These are phyloP conservation scores for Raddia distichophylla DNA, from an alignment of 176 grass and related monocot genomes.

Conservation along the genomic window DNA sequence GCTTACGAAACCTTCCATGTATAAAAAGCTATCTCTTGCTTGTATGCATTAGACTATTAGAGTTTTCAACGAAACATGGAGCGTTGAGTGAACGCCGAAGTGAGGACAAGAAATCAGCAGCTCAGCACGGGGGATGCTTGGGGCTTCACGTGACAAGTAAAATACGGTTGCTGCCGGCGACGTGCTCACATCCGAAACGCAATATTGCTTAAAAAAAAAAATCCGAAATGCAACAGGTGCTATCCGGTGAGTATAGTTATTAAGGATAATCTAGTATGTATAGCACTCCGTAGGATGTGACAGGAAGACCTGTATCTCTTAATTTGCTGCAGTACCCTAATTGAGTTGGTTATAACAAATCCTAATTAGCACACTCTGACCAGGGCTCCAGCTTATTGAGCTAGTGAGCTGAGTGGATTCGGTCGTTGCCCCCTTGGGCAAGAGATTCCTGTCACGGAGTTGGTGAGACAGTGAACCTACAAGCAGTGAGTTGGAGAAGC, in stretches of 20 bases:
- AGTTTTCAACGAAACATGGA: background rate
- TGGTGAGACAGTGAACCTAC: background rate
- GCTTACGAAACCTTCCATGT: no score
- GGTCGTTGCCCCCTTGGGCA: background rate
- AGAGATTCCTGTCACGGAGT: slow-evolving; percentile 5
- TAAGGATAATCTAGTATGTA: background rate
- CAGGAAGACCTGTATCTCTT: background rate
- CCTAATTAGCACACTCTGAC: background rate
- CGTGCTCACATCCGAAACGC: background rate
- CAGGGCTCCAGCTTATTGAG: background rate
- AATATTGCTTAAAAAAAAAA: no score
- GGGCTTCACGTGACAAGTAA: background rate
- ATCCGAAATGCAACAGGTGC: background rate
- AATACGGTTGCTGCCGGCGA: background rate
- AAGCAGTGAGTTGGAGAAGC: background rate
- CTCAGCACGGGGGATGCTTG: background rate
- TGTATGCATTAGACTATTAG: background rate
- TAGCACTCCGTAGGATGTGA: background rate
- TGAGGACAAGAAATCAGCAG: background rate
- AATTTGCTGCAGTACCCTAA: background rate
- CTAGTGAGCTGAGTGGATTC: background rate
- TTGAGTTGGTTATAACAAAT: background rate
- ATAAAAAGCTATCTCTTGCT: background rate
- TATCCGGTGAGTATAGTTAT: no score
- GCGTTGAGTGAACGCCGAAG: background rate